Percentiles rank a stretch among this genome's conserved stretches.
Conservation (phyloP, 495 filamentous ascomycete species). For the Penicillium fimorum region DNA sequence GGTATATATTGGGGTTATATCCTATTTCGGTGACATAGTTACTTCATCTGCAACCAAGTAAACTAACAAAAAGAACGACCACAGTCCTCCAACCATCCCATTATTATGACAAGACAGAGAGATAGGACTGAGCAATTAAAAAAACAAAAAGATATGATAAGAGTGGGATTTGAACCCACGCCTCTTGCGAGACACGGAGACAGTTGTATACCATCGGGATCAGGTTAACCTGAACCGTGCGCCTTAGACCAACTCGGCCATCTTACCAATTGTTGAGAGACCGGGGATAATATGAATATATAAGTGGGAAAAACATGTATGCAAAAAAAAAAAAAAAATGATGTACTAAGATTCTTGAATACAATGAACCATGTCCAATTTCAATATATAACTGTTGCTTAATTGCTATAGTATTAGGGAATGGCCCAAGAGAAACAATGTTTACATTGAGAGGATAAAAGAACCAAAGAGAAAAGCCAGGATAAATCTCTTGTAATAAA, state of each 20-base stretch:
- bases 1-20: too few species aligned
- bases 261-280: conserved; percentile 19
- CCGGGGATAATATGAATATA: too few species aligned
- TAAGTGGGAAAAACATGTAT: too few species aligned
- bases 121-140: background rate
- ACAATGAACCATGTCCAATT: background rate
- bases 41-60: too few species aligned
- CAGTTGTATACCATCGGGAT: conserved; percentile 18
- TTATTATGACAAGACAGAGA: too few species aligned
- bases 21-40: too few species aligned
- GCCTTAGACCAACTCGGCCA: conserved; percentile 36
- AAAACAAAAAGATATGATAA: conserved; percentile 18
- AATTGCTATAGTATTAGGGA: background rate
- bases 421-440: background rate
- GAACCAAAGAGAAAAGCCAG: background rate
- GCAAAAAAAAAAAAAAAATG: too few species aligned
- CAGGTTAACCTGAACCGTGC: conserved; percentile 31
- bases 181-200: conserved; percentile 24
- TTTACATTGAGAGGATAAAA: background rate
- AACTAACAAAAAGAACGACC: background rate
- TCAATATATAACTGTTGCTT: background rate
- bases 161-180: conserved; percentile 36
- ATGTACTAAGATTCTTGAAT: background rate
- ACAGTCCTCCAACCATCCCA: background rate
- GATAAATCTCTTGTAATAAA: background rate